Evolutionary conservation across 2,329 filamentous ascomycete genomes (phyloP).

Genomic region (Pseudogymnoascus sp.): DNA sequence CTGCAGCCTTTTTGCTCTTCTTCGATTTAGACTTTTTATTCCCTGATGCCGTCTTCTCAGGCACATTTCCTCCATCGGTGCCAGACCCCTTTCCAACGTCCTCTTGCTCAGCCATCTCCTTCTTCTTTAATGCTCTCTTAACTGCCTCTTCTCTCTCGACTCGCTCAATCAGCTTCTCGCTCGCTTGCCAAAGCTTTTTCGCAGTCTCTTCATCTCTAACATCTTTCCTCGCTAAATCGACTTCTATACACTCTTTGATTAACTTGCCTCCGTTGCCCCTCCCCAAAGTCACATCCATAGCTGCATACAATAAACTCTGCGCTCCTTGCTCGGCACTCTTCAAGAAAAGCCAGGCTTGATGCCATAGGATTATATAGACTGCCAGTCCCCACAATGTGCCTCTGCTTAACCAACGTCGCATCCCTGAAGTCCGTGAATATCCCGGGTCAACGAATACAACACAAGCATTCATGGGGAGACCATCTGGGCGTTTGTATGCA

Average conservation of each 20-base stretch:
- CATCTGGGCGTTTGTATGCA: conserved; percentile 75
- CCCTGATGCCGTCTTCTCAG: conserved; percentile 1
- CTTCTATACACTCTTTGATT: conserved; percentile 81
- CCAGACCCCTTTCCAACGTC: conserved; percentile 14
- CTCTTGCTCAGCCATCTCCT: conserved; percentile 31
- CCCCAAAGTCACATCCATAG: conserved; percentile 70
- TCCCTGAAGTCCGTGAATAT: conserved; percentile 76
- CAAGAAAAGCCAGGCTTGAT: conserved; percentile 77
- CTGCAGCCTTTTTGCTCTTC: background rate
- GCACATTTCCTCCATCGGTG: background rate
- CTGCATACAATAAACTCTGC: conserved; percentile 77
- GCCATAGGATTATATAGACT: conserved; percentile 70
- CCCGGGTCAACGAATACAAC: conserved; percentile 87
- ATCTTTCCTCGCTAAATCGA: conserved; percentile 65
- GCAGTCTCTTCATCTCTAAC: conserved; percentile 71
- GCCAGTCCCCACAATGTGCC: conserved; percentile 75
- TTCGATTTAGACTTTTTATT: background rate
- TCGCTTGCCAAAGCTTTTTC: conserved; percentile 84
- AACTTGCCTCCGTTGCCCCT: conserved; percentile 60
- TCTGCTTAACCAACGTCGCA: conserved; percentile 75
- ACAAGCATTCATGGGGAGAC: conserved; percentile 71
- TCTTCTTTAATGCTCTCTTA: conserved; percentile 33
- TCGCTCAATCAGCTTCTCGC: conserved; percentile 73
- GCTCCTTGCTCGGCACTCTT: conserved; percentile 80
- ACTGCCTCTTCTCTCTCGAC: conserved; percentile 73